phyloP scores from a whole-genome alignment of 2,329 filamentous ascomycete species.

The Incumbomyces delicatus region DNA sequence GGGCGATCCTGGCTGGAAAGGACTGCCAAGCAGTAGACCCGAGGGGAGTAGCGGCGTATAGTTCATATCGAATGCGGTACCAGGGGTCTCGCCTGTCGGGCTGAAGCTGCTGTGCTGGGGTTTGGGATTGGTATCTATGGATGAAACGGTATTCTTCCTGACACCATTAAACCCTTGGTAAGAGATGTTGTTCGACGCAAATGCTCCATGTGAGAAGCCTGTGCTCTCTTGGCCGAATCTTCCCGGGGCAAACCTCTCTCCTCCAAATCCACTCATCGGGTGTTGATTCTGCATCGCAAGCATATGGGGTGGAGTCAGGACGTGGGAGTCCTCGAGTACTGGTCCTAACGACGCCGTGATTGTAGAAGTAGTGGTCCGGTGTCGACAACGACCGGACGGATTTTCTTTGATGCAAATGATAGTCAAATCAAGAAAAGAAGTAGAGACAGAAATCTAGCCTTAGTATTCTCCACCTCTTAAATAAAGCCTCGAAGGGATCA shows the following conservation, averaged over 20 bases:
- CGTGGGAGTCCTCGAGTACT: constrained; percentile 4
- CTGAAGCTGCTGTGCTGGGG: constrained; percentile 44
- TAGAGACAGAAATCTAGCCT: neutral
- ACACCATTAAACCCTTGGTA: constrained; percentile 74
- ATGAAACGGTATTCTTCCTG: constrained; percentile 72
- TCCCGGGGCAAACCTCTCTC: constrained; percentile 32
- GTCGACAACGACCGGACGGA: constrained; percentile 1
- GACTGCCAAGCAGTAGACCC: constrained; percentile 86
- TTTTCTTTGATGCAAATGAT: neutral
- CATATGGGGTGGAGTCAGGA: constrained; percentile 16
- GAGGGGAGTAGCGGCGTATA: constrained; percentile 94
- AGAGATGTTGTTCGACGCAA: constrained; percentile 65
- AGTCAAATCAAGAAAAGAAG: neutral
- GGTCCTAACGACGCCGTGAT: constrained; percentile 2
- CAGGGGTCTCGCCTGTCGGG: constrained; percentile 66
- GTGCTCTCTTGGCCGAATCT: constrained; percentile 62
- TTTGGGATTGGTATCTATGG: constrained; percentile 77
- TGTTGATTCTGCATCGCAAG: constrained; percentile 82
- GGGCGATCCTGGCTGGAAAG: constrained; percentile 90
- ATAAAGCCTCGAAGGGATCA: no score
- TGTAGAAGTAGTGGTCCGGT: constrained; percentile 1
- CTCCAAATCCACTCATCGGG: constrained; percentile 32
- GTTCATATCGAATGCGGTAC: constrained; percentile 92
- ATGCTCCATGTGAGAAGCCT: constrained; percentile 86
- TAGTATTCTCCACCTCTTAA: neutral